Evolutionary conservation across 768 basidiomycete species (phyloP), one percentile per base, ranked within the genome.

Genomic region (Vishniacozyma victoriae): DNA sequence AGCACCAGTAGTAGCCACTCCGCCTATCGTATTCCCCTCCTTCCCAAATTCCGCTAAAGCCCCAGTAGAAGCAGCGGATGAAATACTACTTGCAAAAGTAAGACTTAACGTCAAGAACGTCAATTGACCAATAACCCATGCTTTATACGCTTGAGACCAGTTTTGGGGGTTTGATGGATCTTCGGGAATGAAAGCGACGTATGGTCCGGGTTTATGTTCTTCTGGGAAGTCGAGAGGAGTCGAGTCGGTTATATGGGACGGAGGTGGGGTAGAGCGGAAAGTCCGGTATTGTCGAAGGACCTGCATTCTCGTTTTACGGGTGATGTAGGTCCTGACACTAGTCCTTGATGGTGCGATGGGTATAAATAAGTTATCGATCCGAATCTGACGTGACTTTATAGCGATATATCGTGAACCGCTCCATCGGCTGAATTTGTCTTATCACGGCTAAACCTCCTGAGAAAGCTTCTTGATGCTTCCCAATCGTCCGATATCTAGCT

Each of bases 151-250:
- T 15, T 19, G 22, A 9, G 50, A 55, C 58, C 58, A 60, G 20
- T 55, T 60, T 18, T 53, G 41, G 3, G 58, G 58, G 31, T 60
- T 52, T 23, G 35, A 6, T 9, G 43, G 42, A 47, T 60, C 58
- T 36, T 44, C 40, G 11, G 27, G 25, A 6, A 47, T 52, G 36
- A 57, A 57, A 20, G 48, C 35, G 11, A 57, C 33, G 24, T 57
- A 57, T 39, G 41, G 35, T 16, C 24, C 15, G 9, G 45, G 44
- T 26, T 42, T 31, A 13, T 42, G 50, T 13, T 43, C 35, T 29
- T 51, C 50, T 33, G 9, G 9, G 29, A 33, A 33, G n/a, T 33
- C 29, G 9, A 9, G 29, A 33, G 29, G 29, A 33, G 29, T 33
- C 29, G 29, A 33, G 9, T 33, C 29, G 2, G 42, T 29, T 31